phyloP scores from a whole-genome alignment of 257 asterid species.

The Penstemon newberryi region DNA sequence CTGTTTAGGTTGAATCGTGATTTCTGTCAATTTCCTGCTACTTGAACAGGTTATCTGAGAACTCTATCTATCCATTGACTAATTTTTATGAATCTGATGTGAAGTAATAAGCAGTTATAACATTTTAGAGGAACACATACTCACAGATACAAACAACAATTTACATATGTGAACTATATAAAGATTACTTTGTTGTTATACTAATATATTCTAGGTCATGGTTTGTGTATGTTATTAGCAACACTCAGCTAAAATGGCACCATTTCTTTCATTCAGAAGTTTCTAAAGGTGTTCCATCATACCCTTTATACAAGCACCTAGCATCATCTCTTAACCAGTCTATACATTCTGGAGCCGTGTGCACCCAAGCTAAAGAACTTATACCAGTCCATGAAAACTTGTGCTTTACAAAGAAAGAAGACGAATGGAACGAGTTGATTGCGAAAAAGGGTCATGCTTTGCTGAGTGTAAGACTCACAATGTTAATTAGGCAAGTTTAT shows the following conservation, averaged over 20 bases:
- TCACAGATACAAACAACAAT: not conserved
- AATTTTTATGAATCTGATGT: not conserved
- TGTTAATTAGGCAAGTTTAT: conserved; percentile 7
- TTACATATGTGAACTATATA: not conserved
- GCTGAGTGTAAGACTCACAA: conserved; percentile 38
- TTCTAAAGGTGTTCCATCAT: conserved; percentile 52
- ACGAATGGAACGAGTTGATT: conserved; percentile 50
- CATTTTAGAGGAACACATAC: no score
- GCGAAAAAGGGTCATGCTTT: conserved; percentile 53
- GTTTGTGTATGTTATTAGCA: not conserved
- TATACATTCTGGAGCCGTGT: conserved; percentile 46
- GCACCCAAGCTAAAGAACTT: conserved; percentile 29
- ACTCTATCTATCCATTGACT: not conserved
- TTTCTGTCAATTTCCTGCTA: not conserved
- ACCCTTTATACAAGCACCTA: conserved; percentile 75
- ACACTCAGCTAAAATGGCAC: conserved; percentile 13
- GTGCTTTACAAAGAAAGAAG: conserved; percentile 38
- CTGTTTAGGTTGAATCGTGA: no score
- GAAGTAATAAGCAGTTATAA: not conserved
- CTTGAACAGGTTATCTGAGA: not conserved
- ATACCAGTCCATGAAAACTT: conserved; percentile 33
- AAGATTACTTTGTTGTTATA: not conserved
- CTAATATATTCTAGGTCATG: not conserved
- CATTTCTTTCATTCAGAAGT: conserved; percentile 34
- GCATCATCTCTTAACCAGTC: conserved; percentile 55